Percentiles rank a stretch among this genome's conserved stretches.
These are phyloP conservation scores for Potentilla sterilis DNA, from an alignment of 306 rosid species.

Conservation along the genomic window DNA sequence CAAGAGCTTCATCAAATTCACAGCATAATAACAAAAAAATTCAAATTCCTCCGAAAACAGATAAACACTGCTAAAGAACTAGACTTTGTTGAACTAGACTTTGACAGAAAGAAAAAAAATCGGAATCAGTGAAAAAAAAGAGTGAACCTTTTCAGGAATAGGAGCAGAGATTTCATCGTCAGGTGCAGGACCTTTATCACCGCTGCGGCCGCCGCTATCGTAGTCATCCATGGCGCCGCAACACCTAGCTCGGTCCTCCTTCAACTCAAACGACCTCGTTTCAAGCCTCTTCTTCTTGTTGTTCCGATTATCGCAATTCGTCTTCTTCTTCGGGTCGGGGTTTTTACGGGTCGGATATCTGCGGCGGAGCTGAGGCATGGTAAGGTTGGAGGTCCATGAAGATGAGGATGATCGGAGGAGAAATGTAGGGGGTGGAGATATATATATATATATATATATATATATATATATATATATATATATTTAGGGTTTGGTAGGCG, in stretches of 20 bases:
- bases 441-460: too few relatives aligned
- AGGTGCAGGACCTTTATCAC: conserved; percentile 59
- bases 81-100: neutral
- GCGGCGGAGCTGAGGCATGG: conserved; percentile 59
- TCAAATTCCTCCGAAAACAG: neutral
- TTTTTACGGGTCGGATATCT: conserved; percentile 21
- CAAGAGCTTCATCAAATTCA: neutral
- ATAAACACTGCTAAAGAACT: neutral
- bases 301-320: neutral
- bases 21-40: neutral
- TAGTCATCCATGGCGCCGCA: conserved; percentile 62
- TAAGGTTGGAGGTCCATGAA: conserved; percentile 44
- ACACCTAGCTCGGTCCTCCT: conserved; percentile 21
- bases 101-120: neutral
- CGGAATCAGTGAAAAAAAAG: neutral
- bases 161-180: conserved; percentile 74
- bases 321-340: conserved; percentile 29
- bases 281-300: conserved; percentile 7
- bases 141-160: conserved; percentile 78
- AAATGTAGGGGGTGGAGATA: neutral
- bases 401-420: conserved; percentile 34
- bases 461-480: too few relatives aligned
- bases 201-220: conserved; percentile 76
- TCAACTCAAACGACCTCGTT: conserved; percentile 30
- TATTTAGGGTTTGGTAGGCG: conserved; percentile 33